These are phyloP conservation scores for Aspergillus coremiiformis DNA, from an alignment of 495 filamentous ascomycete species.

Conservation along the genomic window DNA sequence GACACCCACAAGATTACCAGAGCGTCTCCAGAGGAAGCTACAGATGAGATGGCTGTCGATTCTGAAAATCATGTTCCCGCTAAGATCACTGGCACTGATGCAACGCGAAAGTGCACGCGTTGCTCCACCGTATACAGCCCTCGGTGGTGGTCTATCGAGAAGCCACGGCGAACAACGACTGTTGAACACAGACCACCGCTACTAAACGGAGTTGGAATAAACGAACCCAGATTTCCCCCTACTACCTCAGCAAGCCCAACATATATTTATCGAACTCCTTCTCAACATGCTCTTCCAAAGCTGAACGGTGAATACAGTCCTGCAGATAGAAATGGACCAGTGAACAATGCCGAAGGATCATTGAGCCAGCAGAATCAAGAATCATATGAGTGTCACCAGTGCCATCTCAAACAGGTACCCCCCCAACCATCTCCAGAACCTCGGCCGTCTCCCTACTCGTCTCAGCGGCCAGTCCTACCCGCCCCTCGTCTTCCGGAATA, in stretches of 20 bases:
- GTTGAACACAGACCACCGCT: slow-evolving; percentile 23
- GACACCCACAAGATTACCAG: slow-evolving; percentile 24
- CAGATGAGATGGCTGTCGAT: slow-evolving; percentile 35
- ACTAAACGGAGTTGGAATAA: slow-evolving; percentile 26
- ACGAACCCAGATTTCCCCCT: slow-evolving; percentile 9
- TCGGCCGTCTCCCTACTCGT: slow-evolving; percentile 28
- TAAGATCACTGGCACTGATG: slow-evolving; percentile 12
- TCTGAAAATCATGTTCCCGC: slow-evolving; percentile 21
- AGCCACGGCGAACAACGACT: slow-evolving; percentile 12
- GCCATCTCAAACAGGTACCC: slow-evolving; percentile 38
- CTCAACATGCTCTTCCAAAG: slow-evolving; percentile 21
- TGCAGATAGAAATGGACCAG: slow-evolving; percentile 9
- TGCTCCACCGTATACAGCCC: slow-evolving; percentile 37
- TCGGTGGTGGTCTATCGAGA: slow-evolving; percentile 36
- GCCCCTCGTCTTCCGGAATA: slow-evolving; percentile 28
- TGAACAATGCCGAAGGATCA: slow-evolving; percentile 4
- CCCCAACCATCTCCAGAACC: slow-evolving; percentile 32
- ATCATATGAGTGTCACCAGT: slow-evolving; percentile 46
- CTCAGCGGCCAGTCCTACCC: slow-evolving; percentile 29
- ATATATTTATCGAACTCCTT: slow-evolving; percentile 20
- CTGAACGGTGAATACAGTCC: slow-evolving; percentile 26
- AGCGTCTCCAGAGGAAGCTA: slow-evolving; percentile 20
- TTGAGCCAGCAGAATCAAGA: neutral
- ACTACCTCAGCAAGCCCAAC: slow-evolving; percentile 21
- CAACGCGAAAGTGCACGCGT: slow-evolving; percentile 29